phyloP scores from a whole-genome alignment of 257 asterid species.

The Penstemon barbatus region DNA sequence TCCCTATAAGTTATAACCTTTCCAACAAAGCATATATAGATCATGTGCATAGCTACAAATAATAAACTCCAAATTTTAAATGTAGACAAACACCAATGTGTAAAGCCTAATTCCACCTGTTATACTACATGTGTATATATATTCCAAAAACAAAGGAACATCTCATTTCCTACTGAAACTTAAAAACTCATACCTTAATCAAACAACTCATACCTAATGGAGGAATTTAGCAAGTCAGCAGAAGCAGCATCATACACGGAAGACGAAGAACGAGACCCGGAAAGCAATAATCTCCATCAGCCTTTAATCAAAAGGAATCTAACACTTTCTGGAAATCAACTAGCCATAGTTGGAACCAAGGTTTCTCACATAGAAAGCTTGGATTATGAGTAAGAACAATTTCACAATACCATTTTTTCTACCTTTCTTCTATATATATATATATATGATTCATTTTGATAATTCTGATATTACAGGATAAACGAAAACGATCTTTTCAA shows the following conservation, averaged over 20 bases:
- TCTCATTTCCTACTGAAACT: constrained; percentile 28
- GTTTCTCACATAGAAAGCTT: constrained; percentile 87
- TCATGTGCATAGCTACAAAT: no score
- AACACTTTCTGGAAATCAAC: constrained; percentile 54
- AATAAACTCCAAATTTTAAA: not conserved
- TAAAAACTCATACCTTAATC: constrained; percentile 27
- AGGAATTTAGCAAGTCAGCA: constrained; percentile 35
- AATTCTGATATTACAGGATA: constrained; percentile 48
- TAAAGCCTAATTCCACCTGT: constrained; percentile 26
- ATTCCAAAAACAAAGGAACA: constrained; percentile 37
- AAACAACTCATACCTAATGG: constrained; percentile 36
- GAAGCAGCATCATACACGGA: constrained; percentile 37
- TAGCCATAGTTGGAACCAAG: constrained; percentile 82
- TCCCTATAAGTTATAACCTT: not conserved
- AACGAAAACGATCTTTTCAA: constrained; percentile 90
- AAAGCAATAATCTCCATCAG: constrained; percentile 54
- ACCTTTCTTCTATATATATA: not conserved
- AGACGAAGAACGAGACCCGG: constrained; percentile 56
- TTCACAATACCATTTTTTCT: not conserved
- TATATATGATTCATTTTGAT: not conserved
- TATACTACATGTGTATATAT: not conserved
- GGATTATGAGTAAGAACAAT: constrained; percentile 79
- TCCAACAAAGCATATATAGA: not conserved
- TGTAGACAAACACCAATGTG: constrained; percentile 15
- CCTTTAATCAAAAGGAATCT: constrained; percentile 69